Evolutionary conservation across 75 land plant genomes (phyloP).

Genomic region (Sequoiadendron giganteum): DNA sequence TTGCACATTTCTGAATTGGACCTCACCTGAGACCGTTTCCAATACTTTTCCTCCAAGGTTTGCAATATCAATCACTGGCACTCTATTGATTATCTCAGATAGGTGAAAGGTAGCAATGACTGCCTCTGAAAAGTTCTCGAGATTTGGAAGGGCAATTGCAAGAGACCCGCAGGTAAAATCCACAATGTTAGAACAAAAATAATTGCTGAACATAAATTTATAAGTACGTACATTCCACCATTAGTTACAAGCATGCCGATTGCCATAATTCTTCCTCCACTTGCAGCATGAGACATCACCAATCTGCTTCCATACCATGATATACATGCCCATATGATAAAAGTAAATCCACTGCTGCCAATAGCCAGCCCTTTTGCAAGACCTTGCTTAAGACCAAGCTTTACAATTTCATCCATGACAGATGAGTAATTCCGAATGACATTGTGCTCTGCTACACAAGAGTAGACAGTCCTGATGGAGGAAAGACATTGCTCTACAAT

Average conservation of each 20-base stretch:
- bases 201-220: background rate
- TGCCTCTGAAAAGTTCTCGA: constrained; percentile 26
- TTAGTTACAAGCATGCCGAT: constrained; percentile 9
- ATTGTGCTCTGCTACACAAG: constrained; percentile 28
- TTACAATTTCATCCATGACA: constrained; percentile 18
- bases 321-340: constrained; percentile 29
- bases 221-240: constrained; percentile 28
- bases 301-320: constrained; percentile 17
- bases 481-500: constrained; percentile 37
- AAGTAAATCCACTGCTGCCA: constrained; percentile 19
- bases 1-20: constrained; percentile 18
- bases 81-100: constrained; percentile 25
- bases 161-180: constrained; percentile 13
- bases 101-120: constrained; percentile 19
- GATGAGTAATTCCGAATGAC: constrained; percentile 13
- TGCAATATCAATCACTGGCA: constrained; percentile 27
- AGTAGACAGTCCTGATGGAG: constrained; percentile 38
- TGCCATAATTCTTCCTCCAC: constrained; percentile 3
- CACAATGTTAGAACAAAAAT: background rate
- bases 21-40: constrained; percentile 17
- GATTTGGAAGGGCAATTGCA: constrained; percentile 26
- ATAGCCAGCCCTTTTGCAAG: constrained; percentile 30
- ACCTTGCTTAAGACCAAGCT: constrained; percentile 33
- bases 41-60: constrained; percentile 10
- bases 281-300: background rate